Base-by-base conservation (phyloP, 331 rosid genomes). In the Malus hybrid region DNA sequence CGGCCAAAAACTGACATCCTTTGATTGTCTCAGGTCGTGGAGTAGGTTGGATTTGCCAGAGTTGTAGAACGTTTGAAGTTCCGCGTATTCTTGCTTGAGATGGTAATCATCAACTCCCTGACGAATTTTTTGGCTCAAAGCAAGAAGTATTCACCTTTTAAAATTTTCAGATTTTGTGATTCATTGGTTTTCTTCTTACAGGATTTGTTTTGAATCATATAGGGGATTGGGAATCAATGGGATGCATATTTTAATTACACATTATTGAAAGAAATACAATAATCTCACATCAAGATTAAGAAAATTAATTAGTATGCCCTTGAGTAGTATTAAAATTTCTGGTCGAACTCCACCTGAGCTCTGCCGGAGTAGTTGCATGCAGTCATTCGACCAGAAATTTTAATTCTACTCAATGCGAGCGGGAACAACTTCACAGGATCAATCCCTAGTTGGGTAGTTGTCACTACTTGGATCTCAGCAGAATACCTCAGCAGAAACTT, bases 401-500 rank as follows among this genome's bases (percentile, higher is more conserved):
- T 9, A 39, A 2, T 39, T 39, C 55, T 5, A 48, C 19, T 48
- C 55, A 5, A 4, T 48, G 55, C 19, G 7, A 48, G 55, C 55
- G 19, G 55, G 55, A 15, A 48, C 55, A 48, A 48, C 19, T 15
- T 48, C 55, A 48, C 55, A 48, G 19, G 19, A 48, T 48, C 54
- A 14, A 48, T 48, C 54, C 6, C 54, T 55, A 55, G 7, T 55
- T 55, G 2, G 61, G 54, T 46, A 13, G 1, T 46, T 48, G 55
- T 48, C 55, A 56, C 63, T 20, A 57, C 22, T 20, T 57, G 22
- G 63, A 57, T 20, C 63, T 57, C 63, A 20, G 29, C 6, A 57
- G 63, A 9, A n/a, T 3, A 6, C 4, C 59, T 16, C 88, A 1
- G 89, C 89, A 19, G 18, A 32, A 44, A 73, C 22, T 33, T 6